A percentile compares a stretch with the other conserved stretches of the same genome.
phyloP scores from a whole-genome alignment of 2,329 filamentous ascomycete genomes.

The Leptographium galeiforme region DNA sequence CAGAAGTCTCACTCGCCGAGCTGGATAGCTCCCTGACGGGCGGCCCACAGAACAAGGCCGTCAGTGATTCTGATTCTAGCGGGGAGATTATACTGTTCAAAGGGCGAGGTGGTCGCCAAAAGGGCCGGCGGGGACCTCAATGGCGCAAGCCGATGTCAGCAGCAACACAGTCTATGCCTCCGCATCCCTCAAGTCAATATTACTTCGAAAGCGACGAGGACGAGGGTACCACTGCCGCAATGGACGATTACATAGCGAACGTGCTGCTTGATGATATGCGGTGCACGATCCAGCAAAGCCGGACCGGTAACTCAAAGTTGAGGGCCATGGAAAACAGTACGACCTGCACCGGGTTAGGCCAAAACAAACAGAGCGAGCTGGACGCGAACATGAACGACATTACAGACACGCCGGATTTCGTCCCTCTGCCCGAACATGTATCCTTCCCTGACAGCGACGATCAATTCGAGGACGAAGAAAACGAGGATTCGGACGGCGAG shows the following conservation, averaged over 20 bases:
- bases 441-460: slow-evolving; percentile 17
- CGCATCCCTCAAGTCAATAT: not conserved
- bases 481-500: slow-evolving; percentile 11
- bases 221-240: slow-evolving; percentile 36
- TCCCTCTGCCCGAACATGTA: not conserved
- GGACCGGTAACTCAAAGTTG: slow-evolving; percentile 24
- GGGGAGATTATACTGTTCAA: slow-evolving; percentile 62
- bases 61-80: slow-evolving; percentile 40
- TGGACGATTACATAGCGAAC: slow-evolving; percentile 61
- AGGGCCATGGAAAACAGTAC: slow-evolving; percentile 29
- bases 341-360: slow-evolving; percentile 8
- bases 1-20: not conserved
- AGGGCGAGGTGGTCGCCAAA: slow-evolving; percentile 8
- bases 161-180: not conserved
- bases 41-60: not conserved
- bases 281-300: slow-evolving; percentile 12
- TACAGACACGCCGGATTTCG: too few relatives aligned
- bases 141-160: not conserved
- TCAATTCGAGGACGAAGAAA: slow-evolving; percentile 22
- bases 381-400: not conserved
- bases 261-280: slow-evolving; percentile 32
- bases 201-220: slow-evolving; percentile 9
- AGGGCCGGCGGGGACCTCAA: not conserved
- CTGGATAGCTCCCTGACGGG: not conserved
- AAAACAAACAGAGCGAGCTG: slow-evolving; percentile 4